These are phyloP conservation scores for Fusarium sp. DNA, from an alignment of 2,329 filamentous ascomycete species.

Conservation along the genomic window DNA sequence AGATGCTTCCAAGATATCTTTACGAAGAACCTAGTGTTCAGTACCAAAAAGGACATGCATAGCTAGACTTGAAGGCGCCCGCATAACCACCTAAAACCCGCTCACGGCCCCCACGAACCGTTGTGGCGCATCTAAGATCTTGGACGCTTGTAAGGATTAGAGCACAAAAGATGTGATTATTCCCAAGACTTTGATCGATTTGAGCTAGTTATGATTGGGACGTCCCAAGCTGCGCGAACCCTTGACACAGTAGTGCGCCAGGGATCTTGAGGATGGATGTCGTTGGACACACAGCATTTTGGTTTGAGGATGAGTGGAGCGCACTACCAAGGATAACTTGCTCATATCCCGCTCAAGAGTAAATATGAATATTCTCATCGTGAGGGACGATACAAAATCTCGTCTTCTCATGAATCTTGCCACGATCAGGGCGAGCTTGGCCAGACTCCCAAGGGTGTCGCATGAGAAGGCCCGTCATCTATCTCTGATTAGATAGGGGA, in stretches of 20 bases:
- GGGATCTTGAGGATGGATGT: conserved; percentile 4
- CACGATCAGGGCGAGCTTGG: conserved; percentile 18
- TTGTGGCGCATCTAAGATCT: conserved; percentile 7
- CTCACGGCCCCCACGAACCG: neutral
- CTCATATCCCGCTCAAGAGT: conserved; percentile 32
- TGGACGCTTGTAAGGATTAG: conserved; percentile 1
- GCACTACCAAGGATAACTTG: conserved; percentile 30
- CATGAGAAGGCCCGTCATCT: conserved; percentile 12
- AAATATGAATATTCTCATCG: neutral
- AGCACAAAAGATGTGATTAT: neutral
- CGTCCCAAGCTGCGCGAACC: neutral
- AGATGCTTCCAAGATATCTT: neutral
- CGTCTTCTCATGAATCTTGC: conserved; percentile 14
- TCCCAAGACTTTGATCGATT: neutral
- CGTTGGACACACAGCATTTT: conserved; percentile 5
- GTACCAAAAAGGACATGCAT: neutral
- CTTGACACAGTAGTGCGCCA: conserved; percentile 3
- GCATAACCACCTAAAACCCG: neutral
- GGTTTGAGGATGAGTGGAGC: conserved; percentile 9
- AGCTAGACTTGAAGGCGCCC: neutral
- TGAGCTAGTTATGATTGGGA: conserved; percentile 6
- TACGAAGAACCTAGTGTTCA: neutral
- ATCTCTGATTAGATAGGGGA: conserved; percentile 26
- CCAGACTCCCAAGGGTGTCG: conserved; percentile 12
- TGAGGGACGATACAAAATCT: neutral